These are phyloP conservation scores for Zygoascus biomembranicola DNA, from an alignment of 805 yeast species.

Conservation along the genomic window DNA sequence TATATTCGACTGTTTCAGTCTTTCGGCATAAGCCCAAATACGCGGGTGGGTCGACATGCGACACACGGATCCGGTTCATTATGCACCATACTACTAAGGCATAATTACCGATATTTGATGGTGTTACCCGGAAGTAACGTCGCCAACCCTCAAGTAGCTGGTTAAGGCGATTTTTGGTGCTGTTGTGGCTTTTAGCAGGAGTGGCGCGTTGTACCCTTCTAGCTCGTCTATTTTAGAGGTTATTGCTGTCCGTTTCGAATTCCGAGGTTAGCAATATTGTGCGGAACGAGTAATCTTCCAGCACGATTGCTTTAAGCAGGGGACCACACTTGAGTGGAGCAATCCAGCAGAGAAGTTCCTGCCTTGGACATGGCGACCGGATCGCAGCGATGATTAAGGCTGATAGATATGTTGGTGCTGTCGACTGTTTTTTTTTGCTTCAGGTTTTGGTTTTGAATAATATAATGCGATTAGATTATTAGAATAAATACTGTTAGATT, in stretches of 20 bases:
- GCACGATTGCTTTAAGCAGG: constrained; percentile 16
- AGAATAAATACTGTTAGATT: too few species aligned
- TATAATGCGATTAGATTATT: too few species aligned
- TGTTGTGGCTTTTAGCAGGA: constrained; percentile 21
- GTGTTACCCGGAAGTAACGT: too few species aligned
- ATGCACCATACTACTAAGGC: too few species aligned
- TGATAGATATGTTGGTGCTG: constrained; percentile 4
- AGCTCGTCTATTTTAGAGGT: constrained; percentile 6
- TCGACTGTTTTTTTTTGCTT: constrained; percentile 13
- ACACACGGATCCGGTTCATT: too few species aligned
- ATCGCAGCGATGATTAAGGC: constrained; percentile 14
- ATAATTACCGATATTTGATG: too few species aligned
- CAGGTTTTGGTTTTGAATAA: too few species aligned
- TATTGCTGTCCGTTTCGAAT: constrained; percentile 25
- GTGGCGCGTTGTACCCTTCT: constrained; percentile 6
- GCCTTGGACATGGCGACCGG: constrained; percentile 25
- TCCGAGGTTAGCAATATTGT: constrained; percentile 19
- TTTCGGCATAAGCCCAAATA: too few species aligned
- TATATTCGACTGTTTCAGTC: too few species aligned
- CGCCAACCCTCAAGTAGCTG: too few species aligned
- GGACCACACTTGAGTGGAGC: constrained; percentile 24
- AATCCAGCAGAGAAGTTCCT: constrained; percentile 24
- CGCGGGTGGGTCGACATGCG: too few species aligned
- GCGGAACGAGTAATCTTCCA: constrained; percentile 20
- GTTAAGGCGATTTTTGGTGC: too few species aligned